Percentiles rank a stretch among this genome's conserved stretches.
These are phyloP conservation scores for Polychytrium aggregatum DNA, from an alignment of 192 early-diverging fungal genomes.

Conservation along the genomic window DNA sequence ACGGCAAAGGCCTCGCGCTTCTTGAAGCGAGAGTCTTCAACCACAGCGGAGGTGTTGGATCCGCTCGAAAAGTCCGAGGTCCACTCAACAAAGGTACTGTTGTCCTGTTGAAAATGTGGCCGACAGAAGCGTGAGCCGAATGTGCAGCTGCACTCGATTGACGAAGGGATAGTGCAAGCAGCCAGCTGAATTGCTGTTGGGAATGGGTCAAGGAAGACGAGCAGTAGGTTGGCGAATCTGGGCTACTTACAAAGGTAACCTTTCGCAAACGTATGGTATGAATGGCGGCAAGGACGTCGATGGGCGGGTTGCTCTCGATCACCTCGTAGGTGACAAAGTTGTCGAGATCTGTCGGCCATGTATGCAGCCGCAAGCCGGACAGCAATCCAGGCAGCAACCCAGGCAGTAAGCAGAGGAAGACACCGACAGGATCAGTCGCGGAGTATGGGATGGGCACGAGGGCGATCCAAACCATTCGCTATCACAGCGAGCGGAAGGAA, in stretches of 20 bases:
- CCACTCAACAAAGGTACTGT: constrained; percentile 32
- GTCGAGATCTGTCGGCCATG: constrained; percentile 10
- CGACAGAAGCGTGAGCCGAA: neutral
- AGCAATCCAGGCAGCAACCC: too few relatives aligned
- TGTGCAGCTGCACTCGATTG: too few relatives aligned
- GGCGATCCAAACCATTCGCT: neutral
- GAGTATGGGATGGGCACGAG: neutral
- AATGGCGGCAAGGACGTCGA: constrained; percentile 15
- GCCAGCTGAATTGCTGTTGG: too few relatives aligned
- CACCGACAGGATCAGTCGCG: neutral
- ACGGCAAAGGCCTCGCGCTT: constrained; percentile 23
- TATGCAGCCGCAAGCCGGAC: constrained; percentile 6
- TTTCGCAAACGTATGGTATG: constrained; percentile 25
- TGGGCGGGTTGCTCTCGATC: constrained; percentile 22
- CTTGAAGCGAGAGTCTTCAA: constrained; percentile 31
- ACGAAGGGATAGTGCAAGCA: too few relatives aligned
- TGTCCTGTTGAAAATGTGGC: constrained; percentile 17
- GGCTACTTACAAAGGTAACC: constrained; percentile 13
- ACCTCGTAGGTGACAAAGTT: constrained; percentile 28
- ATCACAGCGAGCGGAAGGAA: neutral
- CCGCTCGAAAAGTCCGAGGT: constrained; percentile 27
- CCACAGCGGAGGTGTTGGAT: constrained; percentile 15
- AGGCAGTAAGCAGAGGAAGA: constrained; percentile 11
- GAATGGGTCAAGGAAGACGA: too few relatives aligned
- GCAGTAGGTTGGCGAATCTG: too few relatives aligned